Evolutionary conservation across 139 green algal species (phyloP), one percentile per base, ranked within the genome.

Genomic region (Diplosphaera chodatii): DNA sequence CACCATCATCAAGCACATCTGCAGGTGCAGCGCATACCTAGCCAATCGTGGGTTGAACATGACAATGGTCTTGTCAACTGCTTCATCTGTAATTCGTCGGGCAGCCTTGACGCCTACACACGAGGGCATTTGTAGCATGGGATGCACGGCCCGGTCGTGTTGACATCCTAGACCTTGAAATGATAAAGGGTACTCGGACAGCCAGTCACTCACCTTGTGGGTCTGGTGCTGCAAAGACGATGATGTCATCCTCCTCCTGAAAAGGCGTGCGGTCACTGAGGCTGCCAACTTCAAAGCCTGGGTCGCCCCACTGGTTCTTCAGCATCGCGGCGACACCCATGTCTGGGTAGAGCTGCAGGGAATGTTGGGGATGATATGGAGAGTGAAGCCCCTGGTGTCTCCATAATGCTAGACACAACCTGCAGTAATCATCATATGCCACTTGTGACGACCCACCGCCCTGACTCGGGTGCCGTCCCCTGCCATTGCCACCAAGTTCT

Each of bases 281-380:
- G n/a, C 72, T 85, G 28, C 48, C 76, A 55, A 98, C 82, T 15
- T 67, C 41, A 72, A 96, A 97, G 18, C 33, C 37, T 20, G 64
- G 72, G 33, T 89, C 87, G 55, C 66, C 65, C 94, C 94, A 97
- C 59, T 87, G 77, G 82, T 96, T 86, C 6, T 80, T 77, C 18
- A 99, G 82, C 90, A 98, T 96, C 23, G 93, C 93, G 18, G 93
- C 89, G 8, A 93, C 85, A 27, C 94, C 94, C 16, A 90, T 88
- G 75, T 98, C 93, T 4, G 94, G 93, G 66, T 95, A 98, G 22
- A 98, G 70, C 78, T 91, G 82, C 48, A 64, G 16, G 40, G 67
- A 29, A 33, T 33, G 55, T n/a, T n/a, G n/a, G n/a, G n/a, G n/a
- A n/a, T n/a, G n/a, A n/a, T n/a, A n/a, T n/a, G n/a, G n/a, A n/a